These are phyloP conservation scores for Sesbania bispinosa DNA, from an alignment of 306 rosid genomes.

Conservation along the genomic window DNA sequence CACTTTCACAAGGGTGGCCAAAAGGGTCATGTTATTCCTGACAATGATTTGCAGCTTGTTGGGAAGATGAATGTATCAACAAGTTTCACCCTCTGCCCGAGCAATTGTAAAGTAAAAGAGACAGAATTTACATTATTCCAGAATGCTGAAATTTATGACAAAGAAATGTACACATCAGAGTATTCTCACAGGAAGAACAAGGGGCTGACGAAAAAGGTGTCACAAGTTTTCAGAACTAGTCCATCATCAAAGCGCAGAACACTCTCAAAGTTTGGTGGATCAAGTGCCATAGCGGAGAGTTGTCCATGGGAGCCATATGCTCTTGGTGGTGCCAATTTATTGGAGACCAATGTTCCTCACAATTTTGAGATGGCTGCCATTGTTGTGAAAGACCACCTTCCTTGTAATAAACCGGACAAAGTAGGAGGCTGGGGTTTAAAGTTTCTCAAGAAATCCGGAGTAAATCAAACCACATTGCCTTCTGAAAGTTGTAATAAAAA, in stretches of 20 bases:
- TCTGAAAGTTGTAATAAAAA: constrained; percentile 43
- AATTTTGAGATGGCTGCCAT: constrained; percentile 87
- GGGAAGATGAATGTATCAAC: constrained; percentile 87
- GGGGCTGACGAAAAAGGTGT: constrained; percentile 70
- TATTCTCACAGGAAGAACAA: constrained; percentile 52
- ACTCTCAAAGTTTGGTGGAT: constrained; percentile 45
- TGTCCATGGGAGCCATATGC: constrained; percentile 49
- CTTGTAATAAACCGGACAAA: constrained; percentile 36
- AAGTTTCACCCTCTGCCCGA: constrained; percentile 55
- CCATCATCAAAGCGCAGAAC: constrained; percentile 55
- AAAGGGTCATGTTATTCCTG: constrained; percentile 39
- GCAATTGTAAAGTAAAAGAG: constrained; percentile 55
- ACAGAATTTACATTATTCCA: constrained; percentile 70
- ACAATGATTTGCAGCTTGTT: constrained; percentile 44
- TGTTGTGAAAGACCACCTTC: constrained; percentile 66
- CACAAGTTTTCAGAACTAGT: constrained; percentile 53
- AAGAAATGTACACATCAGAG: constrained; percentile 45
- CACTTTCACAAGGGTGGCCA: constrained; percentile 63
- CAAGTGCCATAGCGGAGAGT: constrained; percentile 34
- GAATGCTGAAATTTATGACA: constrained; percentile 39
- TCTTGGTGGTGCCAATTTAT: constrained; percentile 25
- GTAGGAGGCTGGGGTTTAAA: constrained; percentile 96
- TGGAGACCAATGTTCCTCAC: constrained; percentile 48
- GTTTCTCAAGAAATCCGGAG: constrained; percentile 66
- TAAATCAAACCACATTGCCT: constrained; percentile 32